These are phyloP conservation scores for Tuber magnatum DNA, from an alignment of 495 filamentous ascomycete genomes.

Conservation along the genomic window DNA sequence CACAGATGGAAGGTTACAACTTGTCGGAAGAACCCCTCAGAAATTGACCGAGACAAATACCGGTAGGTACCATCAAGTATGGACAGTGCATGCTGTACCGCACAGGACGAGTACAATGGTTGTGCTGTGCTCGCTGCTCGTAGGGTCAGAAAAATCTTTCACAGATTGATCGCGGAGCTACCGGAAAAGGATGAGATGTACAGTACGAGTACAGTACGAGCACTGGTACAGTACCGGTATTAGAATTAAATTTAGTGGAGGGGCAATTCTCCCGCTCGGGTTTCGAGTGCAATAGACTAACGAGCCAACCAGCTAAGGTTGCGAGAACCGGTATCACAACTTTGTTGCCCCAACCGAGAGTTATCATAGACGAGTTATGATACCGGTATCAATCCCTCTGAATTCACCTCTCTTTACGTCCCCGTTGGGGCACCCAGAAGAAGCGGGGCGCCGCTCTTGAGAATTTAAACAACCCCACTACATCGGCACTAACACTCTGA, in stretches of 20 bases:
- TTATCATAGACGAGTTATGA: background rate
- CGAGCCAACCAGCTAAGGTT: background rate
- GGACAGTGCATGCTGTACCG: background rate
- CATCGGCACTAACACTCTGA: background rate
- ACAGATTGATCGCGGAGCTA: background rate
- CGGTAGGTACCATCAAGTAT: background rate
- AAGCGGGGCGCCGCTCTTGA: background rate
- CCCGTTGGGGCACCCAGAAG: background rate
- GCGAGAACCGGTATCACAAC: background rate
- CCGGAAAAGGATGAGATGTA: background rate
- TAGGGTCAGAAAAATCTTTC: background rate
- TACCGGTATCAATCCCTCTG: background rate
- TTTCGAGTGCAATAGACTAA: background rate
- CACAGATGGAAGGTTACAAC: background rate
- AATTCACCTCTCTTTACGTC: background rate
- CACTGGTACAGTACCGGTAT: no score
- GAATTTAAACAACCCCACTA: background rate
- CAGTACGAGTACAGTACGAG: no score
- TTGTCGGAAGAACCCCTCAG: background rate
- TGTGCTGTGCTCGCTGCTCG: background rate
- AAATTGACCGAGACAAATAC: background rate
- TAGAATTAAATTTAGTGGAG: no score
- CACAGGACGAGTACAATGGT: no score
- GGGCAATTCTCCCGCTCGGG: background rate
- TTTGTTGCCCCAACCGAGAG: background rate